Percentiles rank a stretch among this genome's conserved stretches.
Conservation (phyloP, 2,329 filamentous ascomycete genomes). For the Alternaria panax region DNA sequence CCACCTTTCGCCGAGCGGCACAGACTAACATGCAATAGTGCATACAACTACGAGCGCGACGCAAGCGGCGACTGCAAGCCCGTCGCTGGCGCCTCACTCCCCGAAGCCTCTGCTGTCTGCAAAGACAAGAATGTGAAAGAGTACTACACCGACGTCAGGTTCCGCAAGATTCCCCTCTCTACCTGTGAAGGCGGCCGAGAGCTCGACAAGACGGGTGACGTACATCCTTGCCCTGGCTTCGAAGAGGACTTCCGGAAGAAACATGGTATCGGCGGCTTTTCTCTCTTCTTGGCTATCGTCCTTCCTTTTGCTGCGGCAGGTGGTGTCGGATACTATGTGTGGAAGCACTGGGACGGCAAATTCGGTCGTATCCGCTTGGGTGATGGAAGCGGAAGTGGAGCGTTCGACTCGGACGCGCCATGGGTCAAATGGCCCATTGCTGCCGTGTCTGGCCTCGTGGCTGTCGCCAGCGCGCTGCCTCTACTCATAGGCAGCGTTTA, state of each 20-base stretch:
- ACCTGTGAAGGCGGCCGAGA: conserved; percentile 82
- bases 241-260: conserved; percentile 83
- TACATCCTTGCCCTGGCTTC: conserved; percentile 75
- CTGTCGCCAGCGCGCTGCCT: conserved; percentile 64
- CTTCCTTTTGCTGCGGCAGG: conserved; percentile 76
- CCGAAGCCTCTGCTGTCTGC: conserved; percentile 67
- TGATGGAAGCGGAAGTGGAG: conserved; percentile 56
- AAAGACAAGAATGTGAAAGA: conserved; percentile 72
- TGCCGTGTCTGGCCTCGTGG: conserved; percentile 62
- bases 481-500: conserved; percentile 76
- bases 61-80: conserved; percentile 78
- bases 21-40: conserved; percentile 61
- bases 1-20: background rate
- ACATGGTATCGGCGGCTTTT: conserved; percentile 72
- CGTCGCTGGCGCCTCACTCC: conserved; percentile 74
- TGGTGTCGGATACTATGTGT: conserved; percentile 83
- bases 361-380: conserved; percentile 91
- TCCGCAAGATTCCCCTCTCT: conserved; percentile 86
- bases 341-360: conserved; percentile 83
- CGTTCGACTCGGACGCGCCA: conserved; percentile 70
- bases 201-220: conserved; percentile 70
- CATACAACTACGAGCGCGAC: conserved; percentile 90
- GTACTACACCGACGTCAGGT: conserved; percentile 86
- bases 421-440: conserved; percentile 79
- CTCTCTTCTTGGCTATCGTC: conserved; percentile 84